phyloP scores from a whole-genome alignment of 2,329 filamentous ascomycete species.

The Colletotrichum incanum region DNA sequence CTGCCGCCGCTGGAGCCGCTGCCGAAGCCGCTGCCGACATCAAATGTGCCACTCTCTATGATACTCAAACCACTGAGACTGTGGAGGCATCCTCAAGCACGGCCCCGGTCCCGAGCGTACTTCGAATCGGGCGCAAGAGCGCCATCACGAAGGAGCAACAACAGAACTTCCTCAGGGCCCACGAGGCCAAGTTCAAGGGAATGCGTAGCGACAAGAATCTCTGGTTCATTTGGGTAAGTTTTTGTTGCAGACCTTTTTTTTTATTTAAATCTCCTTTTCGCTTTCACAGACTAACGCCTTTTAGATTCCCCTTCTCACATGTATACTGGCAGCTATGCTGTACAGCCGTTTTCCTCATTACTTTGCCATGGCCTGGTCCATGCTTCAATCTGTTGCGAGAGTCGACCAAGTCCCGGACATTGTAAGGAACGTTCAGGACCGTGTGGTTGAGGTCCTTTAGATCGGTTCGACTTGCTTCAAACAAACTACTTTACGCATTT shows the following conservation, averaged over 20 bases:
- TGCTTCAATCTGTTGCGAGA: constrained; percentile 39
- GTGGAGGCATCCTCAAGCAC: constrained; percentile 47
- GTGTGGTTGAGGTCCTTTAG: constrained; percentile 48
- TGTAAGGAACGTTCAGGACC: constrained; percentile 41
- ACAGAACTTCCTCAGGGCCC: constrained; percentile 73
- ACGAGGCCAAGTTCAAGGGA: constrained; percentile 75
- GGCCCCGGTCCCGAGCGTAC: constrained; percentile 53
- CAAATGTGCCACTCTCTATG: constrained; percentile 70
- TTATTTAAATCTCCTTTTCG: too few species aligned
- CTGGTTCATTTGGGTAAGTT: constrained; percentile 80
- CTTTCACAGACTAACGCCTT: constrained; percentile 44
- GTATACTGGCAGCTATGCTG: constrained; percentile 65
- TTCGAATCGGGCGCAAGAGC: constrained; percentile 75
- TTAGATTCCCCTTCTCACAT: constrained; percentile 66
- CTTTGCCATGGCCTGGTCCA: constrained; percentile 46
- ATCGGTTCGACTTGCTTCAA: constrained; percentile 4
- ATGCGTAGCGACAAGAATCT: constrained; percentile 76
- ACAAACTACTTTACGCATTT: constrained; percentile 3
- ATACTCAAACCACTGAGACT: constrained; percentile 58
- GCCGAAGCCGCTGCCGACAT: constrained; percentile 72
- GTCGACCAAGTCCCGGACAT: constrained; percentile 36
- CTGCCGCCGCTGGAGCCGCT: constrained; percentile 71
- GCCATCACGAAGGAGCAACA: constrained; percentile 77
- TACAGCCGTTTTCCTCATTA: constrained; percentile 68
- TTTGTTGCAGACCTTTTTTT: too few species aligned